Evolutionary conservation across 768 basidiomycete species (phyloP), one percentile per base, ranked within the genome.

Genomic region (Leccinellum albellum): DNA sequence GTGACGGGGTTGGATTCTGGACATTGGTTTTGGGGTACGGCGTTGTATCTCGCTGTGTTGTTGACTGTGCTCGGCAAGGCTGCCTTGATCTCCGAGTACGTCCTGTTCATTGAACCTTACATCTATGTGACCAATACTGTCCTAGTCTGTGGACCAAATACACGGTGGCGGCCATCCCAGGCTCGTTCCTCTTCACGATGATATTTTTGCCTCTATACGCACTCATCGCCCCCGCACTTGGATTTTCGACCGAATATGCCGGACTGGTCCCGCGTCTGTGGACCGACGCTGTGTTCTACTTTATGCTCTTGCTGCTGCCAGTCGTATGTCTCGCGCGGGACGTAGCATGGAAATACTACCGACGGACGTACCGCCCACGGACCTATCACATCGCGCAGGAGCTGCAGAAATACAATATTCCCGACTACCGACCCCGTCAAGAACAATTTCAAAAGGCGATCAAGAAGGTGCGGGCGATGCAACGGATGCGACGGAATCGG

Each of bases 361-460:
- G 88, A 57, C 80, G 96, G 62, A 94, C 96, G 26, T 97, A 97
- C 74, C 76, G 75, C 61, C 96, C 97, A 1, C 80, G 85, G 37
- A 87, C 95, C n/a, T 99, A 98, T 72, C 97, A 99, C 67, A 93
- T 99, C 65, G 94, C 94, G 0, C 96, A 98, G 70, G 97, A 99
- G 70, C 82, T 99, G n/a, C 96, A 98, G 76, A 98, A 97, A 75
- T 98, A 95, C 78, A 96, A 97, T 72, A 87, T 97, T 55, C 94
- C 93, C 4, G 94, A 96, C 66, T 99, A 98, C 70, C 81, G 97
- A 42, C 97, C 97, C 3, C 81, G 97, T 56, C 96, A 98, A 74
- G 97, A 97, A 74, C 97, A 98, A 88, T 97, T 97, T 76, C 94
- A 98, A 73, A 97, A 98, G 71, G 97, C 97, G 15, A 99, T 99